Conservation (phyloP, 2,329 filamentous ascomycete species). For the Pseudohalonectria lignicola region DNA sequence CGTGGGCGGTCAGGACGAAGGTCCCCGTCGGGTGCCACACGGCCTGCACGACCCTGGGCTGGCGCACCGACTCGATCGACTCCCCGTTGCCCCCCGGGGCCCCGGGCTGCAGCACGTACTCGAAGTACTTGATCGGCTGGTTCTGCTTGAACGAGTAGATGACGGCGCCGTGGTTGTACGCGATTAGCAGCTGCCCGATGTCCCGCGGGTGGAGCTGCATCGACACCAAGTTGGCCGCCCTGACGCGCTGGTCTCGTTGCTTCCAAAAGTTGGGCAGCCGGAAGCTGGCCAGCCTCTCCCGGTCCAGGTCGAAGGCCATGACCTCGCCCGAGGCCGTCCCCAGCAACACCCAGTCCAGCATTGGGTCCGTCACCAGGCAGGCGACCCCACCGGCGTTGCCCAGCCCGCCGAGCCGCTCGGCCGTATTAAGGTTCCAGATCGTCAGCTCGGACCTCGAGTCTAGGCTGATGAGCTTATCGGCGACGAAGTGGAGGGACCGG, state of each 20-base stretch:
- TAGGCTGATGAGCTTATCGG: conserved; percentile 73
- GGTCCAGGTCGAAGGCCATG: conserved; percentile 85
- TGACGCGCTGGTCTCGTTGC: conserved; percentile 56
- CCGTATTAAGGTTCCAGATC: conserved; percentile 70
- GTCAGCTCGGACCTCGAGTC: conserved; percentile 79
- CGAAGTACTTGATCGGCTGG: conserved; percentile 63
- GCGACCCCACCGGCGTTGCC: conserved; percentile 68
- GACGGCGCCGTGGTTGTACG: conserved; percentile 79
- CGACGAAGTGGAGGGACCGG: conserved; percentile 70
- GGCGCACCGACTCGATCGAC: conserved; percentile 49
- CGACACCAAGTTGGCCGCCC: conserved; percentile 52
- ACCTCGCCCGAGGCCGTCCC: conserved; percentile 77
- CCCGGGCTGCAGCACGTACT: conserved; percentile 71
- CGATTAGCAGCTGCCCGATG: conserved; percentile 81
- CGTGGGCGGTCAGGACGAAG: conserved; percentile 76
- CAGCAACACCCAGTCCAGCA: conserved; percentile 86
- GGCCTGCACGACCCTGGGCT: conserved; percentile 69
- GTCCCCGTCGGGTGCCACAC: conserved; percentile 93
- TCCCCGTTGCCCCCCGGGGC: conserved; percentile 72
- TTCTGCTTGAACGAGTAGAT: conserved; percentile 95
- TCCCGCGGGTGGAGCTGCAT: conserved; percentile 84
- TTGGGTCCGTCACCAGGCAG: conserved; percentile 70
- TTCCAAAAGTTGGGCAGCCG: conserved; percentile 82
- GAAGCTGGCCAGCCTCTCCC: conserved; percentile 63
- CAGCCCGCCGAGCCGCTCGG: conserved; percentile 55